Evolutionary conservation across 2,329 filamentous ascomycete genomes (phyloP), one percentile per base, ranked within the genome.

Genomic region (Phialophora expanda): DNA sequence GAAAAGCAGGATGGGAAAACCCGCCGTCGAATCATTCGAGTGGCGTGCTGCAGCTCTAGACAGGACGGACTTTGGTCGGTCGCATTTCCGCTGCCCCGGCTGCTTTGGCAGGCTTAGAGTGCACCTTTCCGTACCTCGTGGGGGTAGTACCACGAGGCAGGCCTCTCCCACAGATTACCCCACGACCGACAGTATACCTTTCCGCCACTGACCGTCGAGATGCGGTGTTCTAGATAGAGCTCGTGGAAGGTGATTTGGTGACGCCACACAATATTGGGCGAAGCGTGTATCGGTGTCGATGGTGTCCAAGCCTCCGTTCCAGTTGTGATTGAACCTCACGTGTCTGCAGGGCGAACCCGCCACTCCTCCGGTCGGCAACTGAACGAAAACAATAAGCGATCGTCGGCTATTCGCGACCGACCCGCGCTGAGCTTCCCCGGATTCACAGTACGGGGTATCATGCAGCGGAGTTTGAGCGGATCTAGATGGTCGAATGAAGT

Each of bases 51-150:
- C 7, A n/a, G 38, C n/a, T 17, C 38, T 44, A n/a, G 38, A 34
- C 17, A 17, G n/a, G 20, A 30, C 56, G 56, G 56, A 41, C 56
- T 48, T 48, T 59, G 44, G 46, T 30, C 56, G 56, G 56, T 24
- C 30, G 14, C 26, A 55, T 14, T 32, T 34, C 53, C 53, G 26
- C 11, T 38, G 8, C 46, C 3, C 4, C 17, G 46, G 17, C 46
- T 12, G 5, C 24, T 26, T 51, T 17, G 48, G 20, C 20, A 26
- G 48, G 48, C 14, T 51, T 22, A 51, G 20, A 51, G 48, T 26
- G 48, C 48, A 51, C 48, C 48, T 51, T 28, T 26, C 17, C 24
- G 26, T 17, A 22, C 9, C 24, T 28, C 24, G 48, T 51, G 48
- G 48, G 48, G 48, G 48, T 26, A 6, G 48, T 11, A 9, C 14